Evolutionary conservation across 1,139 yeast genomes (phyloP).

Genomic region (Yamadazyma spencermartinsiae): DNA sequence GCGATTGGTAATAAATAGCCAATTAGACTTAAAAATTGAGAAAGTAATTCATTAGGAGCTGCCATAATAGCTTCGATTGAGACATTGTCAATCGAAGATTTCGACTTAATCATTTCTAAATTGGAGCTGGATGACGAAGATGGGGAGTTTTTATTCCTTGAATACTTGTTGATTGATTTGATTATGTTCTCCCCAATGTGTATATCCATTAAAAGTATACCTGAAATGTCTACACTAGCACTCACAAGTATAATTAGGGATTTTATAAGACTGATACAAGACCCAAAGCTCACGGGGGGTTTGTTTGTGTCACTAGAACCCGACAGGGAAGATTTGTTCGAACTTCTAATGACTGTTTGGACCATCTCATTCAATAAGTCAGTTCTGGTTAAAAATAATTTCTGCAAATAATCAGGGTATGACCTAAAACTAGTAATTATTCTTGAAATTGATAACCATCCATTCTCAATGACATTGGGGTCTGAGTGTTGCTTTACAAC

Average conservation of each 20-base stretch:
- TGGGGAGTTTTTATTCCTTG: conserved; percentile 14
- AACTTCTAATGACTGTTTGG: conserved; percentile 28
- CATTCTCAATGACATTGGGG: conserved; percentile 62
- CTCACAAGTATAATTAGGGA: conserved; percentile 42
- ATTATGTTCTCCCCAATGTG: conserved; percentile 44
- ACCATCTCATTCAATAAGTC: conserved; percentile 28
- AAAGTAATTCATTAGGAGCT: conserved; percentile 65
- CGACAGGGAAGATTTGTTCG: conserved; percentile 23
- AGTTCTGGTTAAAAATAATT: conserved; percentile 36
- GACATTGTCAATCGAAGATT: conserved; percentile 24
- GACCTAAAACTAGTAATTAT: conserved; percentile 55
- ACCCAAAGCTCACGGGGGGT: conserved; percentile 27
- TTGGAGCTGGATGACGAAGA: conserved; percentile 9
- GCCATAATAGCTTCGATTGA: conserved; percentile 74
- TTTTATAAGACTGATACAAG: conserved; percentile 42
- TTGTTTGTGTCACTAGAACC: conserved; percentile 16
- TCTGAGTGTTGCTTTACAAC: conserved; percentile 65
- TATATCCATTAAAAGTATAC: conserved; percentile 38
- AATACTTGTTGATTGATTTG: conserved; percentile 43
- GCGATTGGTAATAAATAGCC: conserved; percentile 57
- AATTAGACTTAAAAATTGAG: conserved; percentile 56
- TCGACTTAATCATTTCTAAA: conserved; percentile 11
- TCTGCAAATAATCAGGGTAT: conserved; percentile 46
- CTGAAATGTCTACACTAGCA: conserved; percentile 42
- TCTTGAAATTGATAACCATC: conserved; percentile 67